Evolutionary conservation across 768 basidiomycete genomes (phyloP), one percentile per base, ranked within the genome.

Genomic region (Tricholoma flavovirens): DNA sequence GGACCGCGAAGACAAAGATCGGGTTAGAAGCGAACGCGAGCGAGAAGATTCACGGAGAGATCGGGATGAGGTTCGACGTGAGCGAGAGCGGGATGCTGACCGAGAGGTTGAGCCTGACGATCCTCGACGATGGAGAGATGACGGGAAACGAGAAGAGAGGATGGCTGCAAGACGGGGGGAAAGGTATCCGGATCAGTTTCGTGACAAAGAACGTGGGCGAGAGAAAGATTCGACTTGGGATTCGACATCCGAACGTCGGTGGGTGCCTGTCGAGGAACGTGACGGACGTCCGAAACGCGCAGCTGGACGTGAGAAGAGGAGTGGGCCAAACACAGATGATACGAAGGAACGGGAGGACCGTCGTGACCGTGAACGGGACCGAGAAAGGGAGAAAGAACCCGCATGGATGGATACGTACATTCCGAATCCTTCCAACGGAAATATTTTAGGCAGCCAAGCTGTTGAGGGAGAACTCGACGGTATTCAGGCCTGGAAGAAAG

Each of bases 401-500:
- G 90, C 90, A 15, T 93, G 90, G 90, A 93, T 93, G 90, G 91
- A 92, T 60, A 84, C 88, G 17, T 91, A 90, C 66, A 79, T 91
- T 58, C 89, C 90, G 11, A 77, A 72, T 51, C 77, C 77, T 21
- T 67, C 82, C 15, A 73, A 71, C 30, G 72, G 75, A 48, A 87
- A 86, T 12, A 83, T 89, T 53, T 75, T 89, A 53, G 87, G 88
- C 15, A 81, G 81, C 7, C 80, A 80, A 57, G 73, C 73, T 30
- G 68, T 71, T 24, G 79, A 81, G 49, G 90, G 87, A 17, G 87
- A 88, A 64, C 73, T 90, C 22, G 90, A 93, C 67, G 83, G 87
- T 33, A 90, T 93, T 30, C 90, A 93, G 63, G 88, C 85, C 2
- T 93, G 90, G 83, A 93, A 91, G 77, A 88, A 86, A 67, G 87